Evolutionary conservation across 352 stramenopile species (phyloP).

Genomic region (Phytopythium sindhum): DNA sequence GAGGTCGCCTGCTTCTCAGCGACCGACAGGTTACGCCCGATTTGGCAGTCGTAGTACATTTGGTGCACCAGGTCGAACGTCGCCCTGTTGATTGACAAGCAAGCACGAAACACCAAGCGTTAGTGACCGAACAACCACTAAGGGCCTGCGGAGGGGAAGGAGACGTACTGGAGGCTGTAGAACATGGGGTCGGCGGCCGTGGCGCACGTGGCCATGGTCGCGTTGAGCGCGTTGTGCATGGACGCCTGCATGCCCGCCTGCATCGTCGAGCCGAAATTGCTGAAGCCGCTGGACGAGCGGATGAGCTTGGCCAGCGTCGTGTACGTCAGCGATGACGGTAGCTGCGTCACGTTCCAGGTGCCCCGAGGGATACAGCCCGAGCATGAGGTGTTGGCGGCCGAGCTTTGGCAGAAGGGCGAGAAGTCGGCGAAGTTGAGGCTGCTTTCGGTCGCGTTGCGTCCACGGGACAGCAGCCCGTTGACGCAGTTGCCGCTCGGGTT

Average conservation of each 20-base stretch:
- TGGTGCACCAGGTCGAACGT: constrained; percentile 62
- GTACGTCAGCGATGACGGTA: constrained; percentile 64
- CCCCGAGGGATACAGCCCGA: constrained; percentile 52
- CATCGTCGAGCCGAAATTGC: constrained; percentile 50
- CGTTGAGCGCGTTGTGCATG: constrained; percentile 57
- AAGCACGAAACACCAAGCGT: constrained; percentile 4
- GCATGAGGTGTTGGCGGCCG: constrained; percentile 29
- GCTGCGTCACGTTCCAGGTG: constrained; percentile 31
- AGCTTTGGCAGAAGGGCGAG: constrained; percentile 55
- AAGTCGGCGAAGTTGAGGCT: constrained; percentile 23
- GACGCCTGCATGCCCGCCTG: constrained; percentile 59
- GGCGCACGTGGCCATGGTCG: constrained; percentile 42
- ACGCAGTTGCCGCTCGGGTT: constrained; percentile 25
- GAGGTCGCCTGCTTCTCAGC: constrained; percentile 36
- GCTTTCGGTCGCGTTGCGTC: constrained; percentile 3
- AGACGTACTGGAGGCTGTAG: constrained; percentile 72
- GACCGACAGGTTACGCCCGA: constrained; percentile 46
- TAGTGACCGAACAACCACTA: background rate
- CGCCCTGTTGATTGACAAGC: constrained; percentile 21
- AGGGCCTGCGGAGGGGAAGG: background rate
- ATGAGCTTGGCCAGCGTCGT: constrained; percentile 39
- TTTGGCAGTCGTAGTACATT: constrained; percentile 67
- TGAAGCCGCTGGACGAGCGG: constrained; percentile 40
- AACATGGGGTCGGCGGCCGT: constrained; percentile 67
- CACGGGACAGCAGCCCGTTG: constrained; percentile 15